Evolutionary conservation across 1,139 yeast species (phyloP).

Genomic region (Magnusiomyces magnusii): DNA sequence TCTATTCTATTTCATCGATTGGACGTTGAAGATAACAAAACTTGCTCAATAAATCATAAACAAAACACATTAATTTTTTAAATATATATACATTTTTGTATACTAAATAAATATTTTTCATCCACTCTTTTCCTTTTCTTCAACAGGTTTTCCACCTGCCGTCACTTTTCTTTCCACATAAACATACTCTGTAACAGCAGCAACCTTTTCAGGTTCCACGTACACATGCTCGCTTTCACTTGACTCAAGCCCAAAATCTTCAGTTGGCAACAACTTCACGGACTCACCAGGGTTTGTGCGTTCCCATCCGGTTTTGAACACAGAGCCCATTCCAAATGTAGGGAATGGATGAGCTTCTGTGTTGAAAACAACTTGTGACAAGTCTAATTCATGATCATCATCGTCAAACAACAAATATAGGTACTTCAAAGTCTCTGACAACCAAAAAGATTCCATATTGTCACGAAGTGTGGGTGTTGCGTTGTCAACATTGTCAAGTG

Average conservation of each 20-base stretch:
- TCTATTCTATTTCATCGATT: no score
- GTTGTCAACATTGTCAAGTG: conserved; percentile 55
- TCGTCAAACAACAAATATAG: conserved; percentile 70
- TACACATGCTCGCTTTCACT: background rate
- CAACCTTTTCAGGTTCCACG: background rate
- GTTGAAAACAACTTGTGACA: conserved; percentile 77
- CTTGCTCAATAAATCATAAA: no score
- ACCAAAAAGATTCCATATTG: conserved; percentile 90
- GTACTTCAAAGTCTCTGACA: conserved; percentile 88
- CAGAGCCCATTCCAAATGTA: conserved; percentile 46
- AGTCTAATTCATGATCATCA: conserved; percentile 60
- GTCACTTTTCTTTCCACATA: background rate
- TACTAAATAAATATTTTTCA: no score
- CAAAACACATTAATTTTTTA: no score
- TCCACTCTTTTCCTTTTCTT: no score
- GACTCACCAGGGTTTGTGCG: conserved; percentile 11
- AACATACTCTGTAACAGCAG: background rate
- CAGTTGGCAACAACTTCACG: background rate
- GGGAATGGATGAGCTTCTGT: conserved; percentile 88
- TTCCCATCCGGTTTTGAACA: conserved; percentile 60
- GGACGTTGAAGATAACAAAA: no score
- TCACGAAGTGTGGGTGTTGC: conserved; percentile 50
- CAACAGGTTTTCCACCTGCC: no score
- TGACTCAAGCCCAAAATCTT: background rate
- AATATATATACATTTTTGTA: no score